Conservation (phyloP, 768 basidiomycete species). For the Suillus luteus region DNA sequence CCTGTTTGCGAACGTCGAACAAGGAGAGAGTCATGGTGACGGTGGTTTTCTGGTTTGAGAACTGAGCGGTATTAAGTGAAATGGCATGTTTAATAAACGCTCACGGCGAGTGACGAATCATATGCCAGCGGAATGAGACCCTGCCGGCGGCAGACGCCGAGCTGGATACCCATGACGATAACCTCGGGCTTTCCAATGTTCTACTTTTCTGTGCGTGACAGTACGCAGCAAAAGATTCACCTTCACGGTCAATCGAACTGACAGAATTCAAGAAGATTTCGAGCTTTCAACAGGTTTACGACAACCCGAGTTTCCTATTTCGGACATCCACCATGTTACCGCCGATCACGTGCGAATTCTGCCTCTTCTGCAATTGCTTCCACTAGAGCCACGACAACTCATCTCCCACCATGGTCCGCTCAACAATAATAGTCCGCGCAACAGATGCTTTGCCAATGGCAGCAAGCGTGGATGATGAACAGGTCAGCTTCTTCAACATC, state of each 20-base stretch:
- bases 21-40: conserved; percentile 40
- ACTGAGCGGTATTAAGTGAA: not conserved
- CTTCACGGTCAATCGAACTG: not conserved
- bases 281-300: no score
- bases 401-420: conserved; percentile 67
- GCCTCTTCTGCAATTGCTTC: not conserved
- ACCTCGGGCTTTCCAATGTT: not conserved
- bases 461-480: conserved; percentile 96
- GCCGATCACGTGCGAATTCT: conserved; percentile 12
- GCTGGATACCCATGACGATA: not conserved
- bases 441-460: conserved; percentile 89
- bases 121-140: not conserved
- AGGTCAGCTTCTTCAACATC: conserved; percentile 51
- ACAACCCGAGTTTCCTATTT: conserved; percentile 1
- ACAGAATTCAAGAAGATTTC: not conserved
- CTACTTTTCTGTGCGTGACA: not conserved
- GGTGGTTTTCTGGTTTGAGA: not conserved
- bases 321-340: not conserved
- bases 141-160: conserved; percentile 2
- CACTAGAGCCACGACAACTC: conserved; percentile 4
- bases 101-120: conserved; percentile 3
- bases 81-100: not conserved
- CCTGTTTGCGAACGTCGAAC: conserved; percentile 75
- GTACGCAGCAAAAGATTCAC: not conserved
- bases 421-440: conserved; percentile 84